Base-by-base conservation (phyloP, 2,329 filamentous ascomycete genomes). In the Lachnellula occidentalis region DNA sequence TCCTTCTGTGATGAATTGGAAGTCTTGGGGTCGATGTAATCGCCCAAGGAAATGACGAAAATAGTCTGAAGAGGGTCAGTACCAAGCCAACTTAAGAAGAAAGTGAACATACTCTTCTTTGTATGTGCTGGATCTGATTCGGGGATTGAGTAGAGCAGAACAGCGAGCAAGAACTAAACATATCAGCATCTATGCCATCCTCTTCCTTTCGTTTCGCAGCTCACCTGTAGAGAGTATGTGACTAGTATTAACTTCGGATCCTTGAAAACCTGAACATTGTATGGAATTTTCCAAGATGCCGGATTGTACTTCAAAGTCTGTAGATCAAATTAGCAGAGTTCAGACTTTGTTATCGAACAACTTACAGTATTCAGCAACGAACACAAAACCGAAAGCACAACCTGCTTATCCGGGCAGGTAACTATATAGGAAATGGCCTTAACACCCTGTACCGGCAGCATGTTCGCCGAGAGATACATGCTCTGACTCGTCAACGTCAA, bases 301-400 rank as follows among this genome's bases (percentile, higher is more conserved):
- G 92, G 91, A 64, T 97, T 97, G 72, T 96, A 97, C 70, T 97
- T 96, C 60, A 97, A 79, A 0, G 92, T 90, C 87, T 94, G 62
- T n/a, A 3, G 34, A 19, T n/a, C 19, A 56, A 59, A 34, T 54
- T 39, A 43, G 51, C 21, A 27, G 27, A 11, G 15, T 11, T 5
- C 51, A 49, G 53, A 59, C 58, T 27, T 53, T 36, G 15, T 8
- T 7, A 6, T 50, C 22, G n/a, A 17, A 46, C 34, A 60, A 76
- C 85, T 64, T 77, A 92, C 90, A 21, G 94, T 97, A 66, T 99
- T 99, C 39, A 99, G 74, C 15, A 97, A 75, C 4, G 94, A 99
- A 73, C 94, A 99, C 15, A 99, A 76, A 2, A 95, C 77, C 2
- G 91, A 96, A 47, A 97, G 75, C 15, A 96, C 91, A 12, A 92